Evolutionary conservation across 2,329 filamentous ascomycete genomes (phyloP), one percentile per base, ranked within the genome.

Genomic region (Penicillium sp.): DNA sequence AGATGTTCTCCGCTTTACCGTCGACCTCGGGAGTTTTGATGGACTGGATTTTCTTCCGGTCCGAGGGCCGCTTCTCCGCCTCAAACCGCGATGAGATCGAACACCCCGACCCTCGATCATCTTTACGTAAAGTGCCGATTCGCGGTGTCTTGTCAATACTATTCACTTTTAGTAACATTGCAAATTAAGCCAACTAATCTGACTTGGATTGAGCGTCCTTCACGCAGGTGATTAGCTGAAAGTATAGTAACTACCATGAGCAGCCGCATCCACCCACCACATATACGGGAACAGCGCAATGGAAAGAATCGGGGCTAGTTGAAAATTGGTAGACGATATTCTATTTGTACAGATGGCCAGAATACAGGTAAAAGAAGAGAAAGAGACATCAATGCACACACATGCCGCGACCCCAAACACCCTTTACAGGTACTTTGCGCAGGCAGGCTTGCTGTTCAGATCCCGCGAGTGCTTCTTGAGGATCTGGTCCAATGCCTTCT

Each of bases 401-500:
- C 50, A 31, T 40, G n/a, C 47, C 44, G 14, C 36, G 54, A 35
- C 46, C 22, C 44, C 46, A 11, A 47, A 43, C 43, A 36, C 43
- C 52, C 55, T 55, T 67, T 65, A 67, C 37, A 52, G 36, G 64
- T 75, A 76, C 60, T 61, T 55, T 54, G 77, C 77, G 63, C 67
- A 73, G 39, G 73, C 70, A 36, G 70, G 70, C 63, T 65, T 58
- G 44, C 54, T 69, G 35, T 66, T 67, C 65, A 81, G 60, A 66
- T 81, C 78, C 56, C 68, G 74, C 47, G 77, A 78, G 73, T 96
- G 92, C 65, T 82, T 78, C 72, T 82, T 78, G 69, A 97, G 83
- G 73, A 98, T 86, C 73, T 85, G 83, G 75, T 88, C 84, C 70
- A 99, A 81, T 37, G 94, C 94, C 43, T 81, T 79, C 74, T 89